Conservation (phyloP, 192 early-diverging fungal genomes). For the Nowakowskiella sp. region DNA sequence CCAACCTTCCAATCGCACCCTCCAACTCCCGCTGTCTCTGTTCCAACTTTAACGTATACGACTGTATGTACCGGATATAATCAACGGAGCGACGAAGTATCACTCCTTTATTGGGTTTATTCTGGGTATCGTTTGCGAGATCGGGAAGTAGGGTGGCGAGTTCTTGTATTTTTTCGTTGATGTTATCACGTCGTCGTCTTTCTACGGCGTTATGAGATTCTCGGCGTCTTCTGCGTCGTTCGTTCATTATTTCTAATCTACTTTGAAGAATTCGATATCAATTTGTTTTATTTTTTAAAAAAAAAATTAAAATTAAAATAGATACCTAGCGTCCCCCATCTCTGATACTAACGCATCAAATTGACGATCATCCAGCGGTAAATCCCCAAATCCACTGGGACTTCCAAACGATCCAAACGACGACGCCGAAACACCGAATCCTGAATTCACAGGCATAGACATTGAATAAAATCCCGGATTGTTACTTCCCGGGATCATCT, state of each 20-base stretch:
- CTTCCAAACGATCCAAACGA: too few relatives aligned
- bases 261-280: conserved; percentile 32
- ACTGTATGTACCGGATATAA: conserved; percentile 76
- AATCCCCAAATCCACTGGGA: too few relatives aligned
- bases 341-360: too few relatives aligned
- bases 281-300: not conserved
- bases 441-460: conserved; percentile 38
- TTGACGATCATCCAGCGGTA: too few relatives aligned
- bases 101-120: conserved; percentile 94
- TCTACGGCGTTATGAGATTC: conserved; percentile 99
- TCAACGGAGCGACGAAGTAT: conserved; percentile 91
- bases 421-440: too few relatives aligned
- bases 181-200: conserved; percentile 89
- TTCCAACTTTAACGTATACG: conserved; percentile 51
- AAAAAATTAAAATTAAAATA: conserved; percentile 1
- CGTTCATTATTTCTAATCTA: conserved; percentile 43
- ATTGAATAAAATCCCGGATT: conserved; percentile 34
- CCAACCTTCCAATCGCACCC: conserved; percentile 30
- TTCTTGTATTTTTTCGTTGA: conserved; percentile 97
- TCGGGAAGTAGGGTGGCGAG: conserved; percentile 79
- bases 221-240: conserved; percentile 84
- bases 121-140: conserved; percentile 52
- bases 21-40: conserved; percentile 68
- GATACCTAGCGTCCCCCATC: conserved; percentile 22
- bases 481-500: conserved; percentile 24